Conservation (phyloP, 2,329 filamentous ascomycete species). For the Colletotrichum sojae region DNA sequence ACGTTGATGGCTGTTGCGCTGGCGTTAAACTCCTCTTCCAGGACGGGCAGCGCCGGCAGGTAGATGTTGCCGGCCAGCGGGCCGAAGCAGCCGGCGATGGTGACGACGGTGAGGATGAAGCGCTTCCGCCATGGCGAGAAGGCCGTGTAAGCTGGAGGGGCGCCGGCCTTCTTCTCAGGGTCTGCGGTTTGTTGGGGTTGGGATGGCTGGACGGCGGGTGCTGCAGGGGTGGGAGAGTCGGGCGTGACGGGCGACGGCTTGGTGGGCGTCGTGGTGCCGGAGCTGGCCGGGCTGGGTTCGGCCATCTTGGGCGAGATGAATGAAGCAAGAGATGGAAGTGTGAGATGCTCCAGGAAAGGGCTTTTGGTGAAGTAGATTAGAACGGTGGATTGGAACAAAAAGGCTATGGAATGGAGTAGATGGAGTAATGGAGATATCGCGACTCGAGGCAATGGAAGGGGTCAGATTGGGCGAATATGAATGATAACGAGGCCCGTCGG, state of each 20-base stretch:
- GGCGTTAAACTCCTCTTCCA: constrained; percentile 55
- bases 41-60: constrained; percentile 55
- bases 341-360: not conserved
- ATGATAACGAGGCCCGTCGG: constrained; percentile 8
- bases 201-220: not conserved
- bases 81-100: constrained; percentile 57
- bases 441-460: not conserved
- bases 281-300: constrained; percentile 25
- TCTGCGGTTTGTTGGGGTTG: constrained; percentile 7
- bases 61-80: constrained; percentile 61
- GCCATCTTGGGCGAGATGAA: constrained; percentile 9
- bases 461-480: constrained; percentile 9
- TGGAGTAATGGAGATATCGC: not conserved
- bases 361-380: not conserved
- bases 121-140: constrained; percentile 52
- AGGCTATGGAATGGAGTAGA: not conserved
- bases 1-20: constrained; percentile 55
- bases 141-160: constrained; percentile 51
- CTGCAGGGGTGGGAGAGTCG: not conserved
- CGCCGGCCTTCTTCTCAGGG: constrained; percentile 41
- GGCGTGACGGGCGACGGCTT: constrained; percentile 10
- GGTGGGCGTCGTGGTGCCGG: constrained; percentile 22
- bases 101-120: constrained; percentile 56
- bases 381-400: not conserved
- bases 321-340: not conserved